Percentiles rank a stretch among this genome's conserved stretches.
These are phyloP conservation scores for Paracorniculantispora psalliotae DNA, from an alignment of 2,329 filamentous ascomycete species.

Conservation along the genomic window DNA sequence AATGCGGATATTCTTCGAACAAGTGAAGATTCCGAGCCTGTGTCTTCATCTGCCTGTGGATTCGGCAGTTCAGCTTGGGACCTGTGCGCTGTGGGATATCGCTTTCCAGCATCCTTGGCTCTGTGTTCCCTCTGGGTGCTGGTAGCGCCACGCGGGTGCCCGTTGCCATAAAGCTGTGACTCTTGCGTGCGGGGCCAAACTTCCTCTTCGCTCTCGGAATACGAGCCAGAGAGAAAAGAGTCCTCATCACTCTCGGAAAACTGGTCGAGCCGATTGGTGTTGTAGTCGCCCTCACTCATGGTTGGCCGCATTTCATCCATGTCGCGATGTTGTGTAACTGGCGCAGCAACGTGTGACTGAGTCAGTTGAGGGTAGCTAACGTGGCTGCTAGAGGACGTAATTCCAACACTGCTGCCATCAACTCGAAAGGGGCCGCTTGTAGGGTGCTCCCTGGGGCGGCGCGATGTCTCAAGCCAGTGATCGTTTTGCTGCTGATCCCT, in stretches of 20 bases:
- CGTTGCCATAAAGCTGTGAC: neutral
- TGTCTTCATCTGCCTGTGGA: neutral
- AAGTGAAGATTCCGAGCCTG: neutral
- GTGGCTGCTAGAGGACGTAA: neutral
- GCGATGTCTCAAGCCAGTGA: conserved; percentile 1
- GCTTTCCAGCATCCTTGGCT: neutral
- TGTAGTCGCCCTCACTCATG: neutral
- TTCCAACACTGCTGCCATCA: conserved; percentile 3
- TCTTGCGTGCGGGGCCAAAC: neutral
- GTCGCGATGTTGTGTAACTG: neutral
- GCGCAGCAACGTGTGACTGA: neutral
- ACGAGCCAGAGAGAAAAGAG: neutral
- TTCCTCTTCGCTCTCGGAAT: neutral
- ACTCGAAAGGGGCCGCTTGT: conserved; percentile 3
- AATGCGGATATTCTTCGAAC: neutral
- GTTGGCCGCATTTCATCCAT: neutral
- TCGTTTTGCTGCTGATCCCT: neutral
- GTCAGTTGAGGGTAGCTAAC: neutral
- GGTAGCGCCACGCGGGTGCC: neutral
- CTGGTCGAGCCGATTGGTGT: neutral
- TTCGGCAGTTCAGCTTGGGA: neutral
- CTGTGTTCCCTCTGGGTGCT: neutral
- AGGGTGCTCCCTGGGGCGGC: neutral
- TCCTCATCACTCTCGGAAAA: neutral
- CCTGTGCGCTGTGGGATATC: neutral